phyloP scores from a whole-genome alignment of 1,139 yeast genomes.

The Pichia sp. region DNA sequence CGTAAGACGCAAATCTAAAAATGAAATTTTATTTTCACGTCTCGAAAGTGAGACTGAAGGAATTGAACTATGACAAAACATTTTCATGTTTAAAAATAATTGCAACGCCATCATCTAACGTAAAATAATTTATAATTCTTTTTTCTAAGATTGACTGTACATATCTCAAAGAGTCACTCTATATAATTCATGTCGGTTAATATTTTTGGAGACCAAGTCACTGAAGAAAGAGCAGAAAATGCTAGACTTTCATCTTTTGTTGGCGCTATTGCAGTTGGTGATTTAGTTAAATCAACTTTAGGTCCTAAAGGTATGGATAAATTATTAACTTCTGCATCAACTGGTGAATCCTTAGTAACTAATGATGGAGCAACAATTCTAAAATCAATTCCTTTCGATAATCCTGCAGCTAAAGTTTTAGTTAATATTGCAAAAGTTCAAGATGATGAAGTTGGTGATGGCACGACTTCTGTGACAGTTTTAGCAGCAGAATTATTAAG shows the following conservation, averaged over 20 bases:
- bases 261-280: constrained; percentile 98
- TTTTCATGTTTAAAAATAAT: too few relatives aligned
- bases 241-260: constrained; percentile 96
- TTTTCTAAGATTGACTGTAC: too few relatives aligned
- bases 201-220: constrained; percentile 94
- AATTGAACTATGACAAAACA: too few relatives aligned
- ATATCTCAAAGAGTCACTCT: too few relatives aligned
- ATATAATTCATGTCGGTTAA: constrained; percentile 55
- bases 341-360: constrained; percentile 74
- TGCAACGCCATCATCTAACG: too few relatives aligned
- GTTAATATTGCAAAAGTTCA: constrained; percentile 95
- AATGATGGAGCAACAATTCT: constrained; percentile 98
- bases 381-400: constrained; percentile 89
- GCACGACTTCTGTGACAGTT: constrained; percentile 97
- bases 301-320: constrained; percentile 99
- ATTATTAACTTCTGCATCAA: constrained; percentile 78
- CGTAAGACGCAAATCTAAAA: too few relatives aligned
- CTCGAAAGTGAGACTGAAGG: too few relatives aligned
- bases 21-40: too few relatives aligned
- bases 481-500: constrained; percentile 84
- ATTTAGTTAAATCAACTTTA: constrained; percentile 86
- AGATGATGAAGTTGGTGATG: constrained; percentile 98
- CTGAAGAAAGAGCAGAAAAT: constrained; percentile 96
- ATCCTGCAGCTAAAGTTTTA: constrained; percentile 96
- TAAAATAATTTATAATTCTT: too few relatives aligned